Evolutionary conservation across 148 eudicot genomes (phyloP).

Genomic region (Silene uniflora): DNA sequence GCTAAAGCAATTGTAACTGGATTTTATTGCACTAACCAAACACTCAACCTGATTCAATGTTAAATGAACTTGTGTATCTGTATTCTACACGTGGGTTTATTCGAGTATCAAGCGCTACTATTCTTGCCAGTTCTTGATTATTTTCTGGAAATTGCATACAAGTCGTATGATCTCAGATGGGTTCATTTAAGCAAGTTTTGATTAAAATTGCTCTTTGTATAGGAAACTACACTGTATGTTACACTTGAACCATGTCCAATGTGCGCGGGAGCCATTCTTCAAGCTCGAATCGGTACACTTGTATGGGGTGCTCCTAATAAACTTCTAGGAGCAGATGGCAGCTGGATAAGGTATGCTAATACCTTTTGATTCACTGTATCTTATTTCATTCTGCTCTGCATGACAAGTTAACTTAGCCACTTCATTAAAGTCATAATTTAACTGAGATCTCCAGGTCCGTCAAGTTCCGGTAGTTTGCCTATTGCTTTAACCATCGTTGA

Average conservation of each 20-base stretch:
- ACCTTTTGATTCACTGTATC: neutral
- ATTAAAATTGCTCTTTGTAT: constrained; percentile 13
- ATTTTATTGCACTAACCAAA: neutral
- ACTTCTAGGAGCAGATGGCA: constrained; percentile 99
- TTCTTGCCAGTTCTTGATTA: neutral
- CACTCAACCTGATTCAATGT: neutral
- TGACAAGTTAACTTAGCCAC: neutral
- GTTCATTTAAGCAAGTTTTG: neutral
- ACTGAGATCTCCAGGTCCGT: constrained; percentile 1
- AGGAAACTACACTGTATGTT: constrained; percentile 86
- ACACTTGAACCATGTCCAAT: constrained; percentile 97
- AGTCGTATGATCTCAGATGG: neutral
- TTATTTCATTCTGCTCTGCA: neutral
- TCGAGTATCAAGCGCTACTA: neutral
- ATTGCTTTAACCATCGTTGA: neutral
- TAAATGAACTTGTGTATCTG: neutral
- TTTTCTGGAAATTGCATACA: neutral
- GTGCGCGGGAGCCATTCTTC: constrained; percentile 99
- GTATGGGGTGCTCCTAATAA: constrained; percentile 99
- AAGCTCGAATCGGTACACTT: constrained; percentile 78
- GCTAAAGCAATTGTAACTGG: neutral
- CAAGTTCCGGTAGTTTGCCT: neutral
- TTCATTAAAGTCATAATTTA: neutral
- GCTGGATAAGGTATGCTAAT: constrained; percentile 83
- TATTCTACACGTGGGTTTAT: neutral